These are phyloP conservation scores for Chlorella vulgaris DNA, from an alignment of 139 green algal genomes.

Conservation along the genomic window DNA sequence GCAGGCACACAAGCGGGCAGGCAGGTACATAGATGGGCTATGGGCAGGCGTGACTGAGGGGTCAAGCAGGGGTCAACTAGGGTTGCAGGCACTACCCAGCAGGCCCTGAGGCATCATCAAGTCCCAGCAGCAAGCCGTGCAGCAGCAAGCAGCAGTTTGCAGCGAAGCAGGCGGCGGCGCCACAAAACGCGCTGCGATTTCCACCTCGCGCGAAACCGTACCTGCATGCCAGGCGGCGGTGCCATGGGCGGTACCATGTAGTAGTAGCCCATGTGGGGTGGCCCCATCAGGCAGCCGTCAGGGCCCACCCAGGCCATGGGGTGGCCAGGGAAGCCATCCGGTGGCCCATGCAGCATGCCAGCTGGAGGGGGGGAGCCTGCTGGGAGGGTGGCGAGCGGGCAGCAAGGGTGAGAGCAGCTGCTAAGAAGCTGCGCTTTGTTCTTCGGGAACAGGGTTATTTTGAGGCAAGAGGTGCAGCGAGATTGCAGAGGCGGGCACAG, in stretches of 20 bases:
- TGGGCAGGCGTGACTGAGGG: too few species aligned
- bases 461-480: too few species aligned
- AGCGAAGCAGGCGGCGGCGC: too few species aligned
- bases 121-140: too few species aligned
- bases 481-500: too few species aligned
- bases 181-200: too few species aligned
- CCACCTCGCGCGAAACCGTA: too few species aligned
- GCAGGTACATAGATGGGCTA: not conserved
- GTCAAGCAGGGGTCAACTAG: not conserved
- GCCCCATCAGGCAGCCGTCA: not conserved
- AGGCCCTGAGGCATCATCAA: not conserved
- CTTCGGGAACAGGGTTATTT: too few species aligned
- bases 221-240: conserved; percentile 12
- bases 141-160: too few species aligned
- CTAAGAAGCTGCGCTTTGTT: too few species aligned
- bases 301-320: not conserved
- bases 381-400: not conserved
- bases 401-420: too few species aligned
- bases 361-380: conserved; percentile 9
- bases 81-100: not conserved
- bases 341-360: not conserved
- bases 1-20: not conserved
- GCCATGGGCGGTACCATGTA: not conserved
- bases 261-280: not conserved
- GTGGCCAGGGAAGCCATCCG: not conserved